These are phyloP conservation scores for Trichoderma parareesei DNA, from an alignment of 495 filamentous ascomycete species.

Conservation along the genomic window DNA sequence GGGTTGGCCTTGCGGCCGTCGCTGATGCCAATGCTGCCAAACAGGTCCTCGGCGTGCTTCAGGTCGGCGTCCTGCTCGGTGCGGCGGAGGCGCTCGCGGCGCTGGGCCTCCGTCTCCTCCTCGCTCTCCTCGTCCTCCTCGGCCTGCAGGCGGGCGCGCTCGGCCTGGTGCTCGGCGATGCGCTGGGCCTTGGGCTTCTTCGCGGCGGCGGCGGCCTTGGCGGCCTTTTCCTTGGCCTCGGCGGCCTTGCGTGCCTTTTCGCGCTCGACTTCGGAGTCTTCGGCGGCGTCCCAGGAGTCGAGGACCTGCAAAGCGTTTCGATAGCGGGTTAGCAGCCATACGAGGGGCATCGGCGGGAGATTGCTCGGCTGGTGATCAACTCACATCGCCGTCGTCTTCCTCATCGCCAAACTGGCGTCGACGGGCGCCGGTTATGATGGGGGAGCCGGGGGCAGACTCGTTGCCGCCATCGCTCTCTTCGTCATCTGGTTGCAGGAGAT, in stretches of 20 bases:
- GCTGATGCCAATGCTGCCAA: constrained; percentile 68
- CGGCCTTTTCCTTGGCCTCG: constrained; percentile 80
- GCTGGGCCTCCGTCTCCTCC: constrained; percentile 61
- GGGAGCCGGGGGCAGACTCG: constrained; percentile 47
- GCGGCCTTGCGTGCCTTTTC: constrained; percentile 85
- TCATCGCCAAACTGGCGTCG: constrained; percentile 81
- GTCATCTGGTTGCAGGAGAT: constrained; percentile 24
- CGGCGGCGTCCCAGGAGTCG: constrained; percentile 94
- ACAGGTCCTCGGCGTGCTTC: constrained; percentile 84
- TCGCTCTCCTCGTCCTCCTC: constrained; percentile 51
- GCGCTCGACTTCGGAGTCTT: constrained; percentile 93
- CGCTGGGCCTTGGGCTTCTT: constrained; percentile 88
- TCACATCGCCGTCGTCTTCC: constrained; percentile 74
- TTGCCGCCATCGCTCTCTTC: constrained; percentile 59
- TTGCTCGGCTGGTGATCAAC: constrained; percentile 19
- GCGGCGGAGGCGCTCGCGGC: constrained; percentile 60
- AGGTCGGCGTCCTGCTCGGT: constrained; percentile 86
- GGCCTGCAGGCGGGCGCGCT: constrained; percentile 39
- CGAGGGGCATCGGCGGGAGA: constrained; percentile 11
- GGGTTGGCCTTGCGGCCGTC: constrained; percentile 51
- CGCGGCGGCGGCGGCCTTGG: constrained; percentile 81
- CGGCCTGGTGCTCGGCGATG: constrained; percentile 64
- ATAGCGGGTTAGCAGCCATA: constrained; percentile 5
- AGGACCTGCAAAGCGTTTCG: constrained; percentile 53
- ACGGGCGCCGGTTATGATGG: constrained; percentile 47